Evolutionary conservation across 805 yeast species (phyloP), one percentile per base, ranked within the genome.

Genomic region (Yamadazyma insecticola): DNA sequence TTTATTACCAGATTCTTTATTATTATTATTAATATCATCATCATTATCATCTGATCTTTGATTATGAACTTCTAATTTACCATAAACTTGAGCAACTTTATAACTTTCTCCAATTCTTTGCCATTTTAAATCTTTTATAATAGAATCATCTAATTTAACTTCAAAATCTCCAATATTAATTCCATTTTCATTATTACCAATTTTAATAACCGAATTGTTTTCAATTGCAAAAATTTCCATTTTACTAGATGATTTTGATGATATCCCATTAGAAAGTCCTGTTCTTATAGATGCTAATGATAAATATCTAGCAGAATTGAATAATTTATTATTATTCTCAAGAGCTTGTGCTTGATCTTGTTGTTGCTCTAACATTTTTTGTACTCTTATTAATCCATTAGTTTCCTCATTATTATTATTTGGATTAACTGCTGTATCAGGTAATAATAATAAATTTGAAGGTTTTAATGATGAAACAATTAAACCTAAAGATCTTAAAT

Each of bases 391-490:
- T 22, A 57, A 42, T 6, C 67, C 70, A 35, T 58, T 53, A 15
- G 43, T 31, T 20, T 47, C 51, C 3, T 33, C 47, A 14, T 43
- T 47, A 9, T 18, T 26, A 8, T 43, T 44, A 3, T 39, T 28
- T n/a, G n/a, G n/a, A n/a, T n/a, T n/a, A n/a, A n/a, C n/a, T 4
- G 71, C 55, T 11, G 57, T 40, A 38, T 72, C 79, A 14, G 77
- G 70, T 3, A 74, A 53, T 16, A 82, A 53, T 8, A 90, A 60
- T 28, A 89, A 64, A 43, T 79, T 79, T 30, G 77, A 72, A 4
- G 97, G 96, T 46, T 84, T 83, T 32, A 92, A 59, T 2, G 81
- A 70, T 14, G 92, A 85, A 25, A 87, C 67, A 33, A 89, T 83
- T 55, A 85, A 76, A 27, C 78, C 70, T 35, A 86, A 59, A 0